A percentile compares a stretch with the other conserved stretches of the same genome.
Conservation (phyloP, 257 asterid species). For the Capsicum rhomboideum region DNA sequence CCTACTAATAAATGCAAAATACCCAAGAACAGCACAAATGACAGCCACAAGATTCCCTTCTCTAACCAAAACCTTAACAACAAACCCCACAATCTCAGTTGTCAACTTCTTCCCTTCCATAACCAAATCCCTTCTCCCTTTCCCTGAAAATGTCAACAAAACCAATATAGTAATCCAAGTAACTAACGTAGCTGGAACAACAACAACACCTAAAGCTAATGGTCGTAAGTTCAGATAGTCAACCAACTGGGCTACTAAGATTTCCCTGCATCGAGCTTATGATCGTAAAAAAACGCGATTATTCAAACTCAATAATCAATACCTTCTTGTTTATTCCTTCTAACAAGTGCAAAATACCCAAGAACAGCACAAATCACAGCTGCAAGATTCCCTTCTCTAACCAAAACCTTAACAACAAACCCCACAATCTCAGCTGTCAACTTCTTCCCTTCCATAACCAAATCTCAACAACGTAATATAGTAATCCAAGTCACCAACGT, state of each 20-base stretch:
- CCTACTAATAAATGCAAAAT: slow-evolving; percentile 32
- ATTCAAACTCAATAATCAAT: not conserved
- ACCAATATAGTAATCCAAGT: slow-evolving; percentile 81
- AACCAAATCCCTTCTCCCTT: slow-evolving; percentile 59
- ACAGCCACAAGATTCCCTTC: slow-evolving; percentile 87
- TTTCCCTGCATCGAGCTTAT: not conserved
- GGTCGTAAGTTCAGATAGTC: not conserved
- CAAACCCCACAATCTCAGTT: slow-evolving; percentile 65
- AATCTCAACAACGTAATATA: slow-evolving; percentile 47
- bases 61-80: slow-evolving; percentile 55
- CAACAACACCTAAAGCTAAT: slow-evolving; percentile 67
- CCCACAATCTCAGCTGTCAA: slow-evolving; percentile 76
- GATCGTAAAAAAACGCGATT: not conserved
- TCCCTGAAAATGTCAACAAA: slow-evolving; percentile 60
- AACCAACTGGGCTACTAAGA: not conserved
- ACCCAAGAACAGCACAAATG: slow-evolving; percentile 37
- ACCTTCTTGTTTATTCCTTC: slow-evolving; percentile 20
- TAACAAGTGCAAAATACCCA: slow-evolving; percentile 69
- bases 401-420: slow-evolving; percentile 55
- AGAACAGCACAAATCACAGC: slow-evolving; percentile 76
- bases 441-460: slow-evolving; percentile 73
- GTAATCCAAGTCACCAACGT: slow-evolving; percentile 82
- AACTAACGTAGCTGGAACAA: slow-evolving; percentile 76
- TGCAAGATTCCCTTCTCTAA: slow-evolving; percentile 81
- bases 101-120: slow-evolving; percentile 76